Conservation (phyloP, 805 yeast genomes). For the Ogataea paraovalis region DNA sequence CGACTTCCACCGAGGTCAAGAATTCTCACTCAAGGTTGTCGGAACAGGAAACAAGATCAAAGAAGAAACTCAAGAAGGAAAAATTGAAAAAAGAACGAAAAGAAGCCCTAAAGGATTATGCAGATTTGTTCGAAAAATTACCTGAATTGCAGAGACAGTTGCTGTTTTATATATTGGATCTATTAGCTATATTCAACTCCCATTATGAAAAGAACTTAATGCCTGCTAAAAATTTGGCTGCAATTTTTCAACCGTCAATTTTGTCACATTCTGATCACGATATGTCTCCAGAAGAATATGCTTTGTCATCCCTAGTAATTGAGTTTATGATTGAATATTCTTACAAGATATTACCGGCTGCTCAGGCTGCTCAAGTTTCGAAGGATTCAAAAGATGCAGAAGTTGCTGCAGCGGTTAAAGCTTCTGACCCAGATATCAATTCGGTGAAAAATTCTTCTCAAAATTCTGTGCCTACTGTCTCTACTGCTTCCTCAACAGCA, state of each 20-base stretch:
- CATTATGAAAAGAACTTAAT: constrained; percentile 75
- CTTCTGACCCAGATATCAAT: background rate
- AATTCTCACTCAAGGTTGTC: constrained; percentile 8
- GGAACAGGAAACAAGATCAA: constrained; percentile 30
- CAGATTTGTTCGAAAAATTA: constrained; percentile 58
- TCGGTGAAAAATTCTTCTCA: background rate
- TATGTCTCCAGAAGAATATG: constrained; percentile 88
- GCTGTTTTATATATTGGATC: constrained; percentile 79
- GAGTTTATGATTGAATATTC: constrained; percentile 88
- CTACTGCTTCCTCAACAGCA: background rate
- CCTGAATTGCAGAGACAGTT: constrained; percentile 81
- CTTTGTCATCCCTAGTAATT: constrained; percentile 77
- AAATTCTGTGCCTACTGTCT: background rate
- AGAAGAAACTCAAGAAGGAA: constrained; percentile 47
- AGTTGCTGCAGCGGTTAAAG: background rate
- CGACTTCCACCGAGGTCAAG: constrained; percentile 3
- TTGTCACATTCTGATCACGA: constrained; percentile 91
- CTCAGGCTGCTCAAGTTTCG: constrained; percentile 20
- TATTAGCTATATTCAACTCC: constrained; percentile 79
- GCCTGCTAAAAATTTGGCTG: constrained; percentile 92
- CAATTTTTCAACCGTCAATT: constrained; percentile 95
- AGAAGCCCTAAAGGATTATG: constrained; percentile 68
- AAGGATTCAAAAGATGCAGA: background rate
- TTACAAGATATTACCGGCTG: constrained; percentile 64
- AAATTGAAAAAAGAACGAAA: constrained; percentile 61